Conservation (phyloP, 2,329 filamentous ascomycete genomes). For the Aspergillus novoparasiticus region DNA sequence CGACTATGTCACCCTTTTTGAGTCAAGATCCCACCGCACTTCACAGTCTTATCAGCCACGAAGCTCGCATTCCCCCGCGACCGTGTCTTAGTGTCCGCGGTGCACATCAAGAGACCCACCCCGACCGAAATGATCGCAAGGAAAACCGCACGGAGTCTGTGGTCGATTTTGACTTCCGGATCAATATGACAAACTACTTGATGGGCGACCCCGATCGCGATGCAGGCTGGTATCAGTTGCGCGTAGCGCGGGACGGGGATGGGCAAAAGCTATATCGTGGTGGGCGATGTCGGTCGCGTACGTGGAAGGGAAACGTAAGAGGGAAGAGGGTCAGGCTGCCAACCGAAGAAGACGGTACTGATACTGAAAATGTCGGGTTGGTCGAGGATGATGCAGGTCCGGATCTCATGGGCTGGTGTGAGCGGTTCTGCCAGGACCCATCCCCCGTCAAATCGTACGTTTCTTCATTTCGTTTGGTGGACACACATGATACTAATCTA, state of each 20-base stretch:
- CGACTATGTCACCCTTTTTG: constrained; percentile 12
- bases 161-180: constrained; percentile 33
- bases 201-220: constrained; percentile 17
- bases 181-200: constrained; percentile 27
- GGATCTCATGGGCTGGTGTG: constrained; percentile 34
- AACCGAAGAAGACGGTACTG: constrained; percentile 1
- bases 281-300: constrained; percentile 15
- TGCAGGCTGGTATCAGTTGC: constrained; percentile 18
- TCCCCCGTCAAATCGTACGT: constrained; percentile 41
- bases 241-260: constrained; percentile 27
- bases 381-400: constrained; percentile 6
- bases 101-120: constrained; percentile 51
- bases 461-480: not conserved
- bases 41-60: constrained; percentile 44
- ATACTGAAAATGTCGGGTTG: not conserved
- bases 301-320: constrained; percentile 9
- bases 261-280: constrained; percentile 29
- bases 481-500: not conserved
- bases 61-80: constrained; percentile 51
- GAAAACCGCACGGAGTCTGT: constrained; percentile 28
- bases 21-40: constrained; percentile 32
- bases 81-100: constrained; percentile 57
- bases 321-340: constrained; percentile 6
- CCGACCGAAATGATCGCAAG: constrained; percentile 16
- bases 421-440: constrained; percentile 39